phyloP scores from a whole-genome alignment of 2,329 filamentous ascomycete species.

The Domatiomyces globalis region DNA sequence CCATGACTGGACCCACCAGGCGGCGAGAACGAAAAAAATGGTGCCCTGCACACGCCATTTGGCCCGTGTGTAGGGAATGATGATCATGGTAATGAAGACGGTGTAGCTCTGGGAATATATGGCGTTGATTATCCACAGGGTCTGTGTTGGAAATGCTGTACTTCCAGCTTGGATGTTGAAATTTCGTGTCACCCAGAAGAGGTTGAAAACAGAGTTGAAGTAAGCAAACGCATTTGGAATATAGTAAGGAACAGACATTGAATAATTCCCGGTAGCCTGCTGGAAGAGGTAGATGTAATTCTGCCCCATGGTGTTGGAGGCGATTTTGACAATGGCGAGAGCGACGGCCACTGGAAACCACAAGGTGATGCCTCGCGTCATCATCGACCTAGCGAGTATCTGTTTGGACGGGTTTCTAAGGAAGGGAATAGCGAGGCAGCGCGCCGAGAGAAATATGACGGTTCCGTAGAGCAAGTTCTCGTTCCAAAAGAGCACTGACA shows the following conservation, averaged over 20 bases:
- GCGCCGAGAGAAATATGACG: constrained; percentile 34
- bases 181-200: constrained; percentile 32
- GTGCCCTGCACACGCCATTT: constrained; percentile 30
- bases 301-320: constrained; percentile 23
- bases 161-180: constrained; percentile 29
- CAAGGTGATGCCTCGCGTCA: constrained; percentile 30
- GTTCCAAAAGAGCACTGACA: constrained; percentile 35
- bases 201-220: constrained; percentile 34
- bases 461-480: constrained; percentile 32
- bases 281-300: constrained; percentile 28
- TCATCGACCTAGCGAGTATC: constrained; percentile 27
- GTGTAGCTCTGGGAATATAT: constrained; percentile 36
- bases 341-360: constrained; percentile 29
- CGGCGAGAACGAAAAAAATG: constrained; percentile 28
- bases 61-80: constrained; percentile 30
- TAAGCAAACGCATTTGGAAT: constrained; percentile 29
- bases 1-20: constrained; percentile 36
- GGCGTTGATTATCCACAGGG: constrained; percentile 33
- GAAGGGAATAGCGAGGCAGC: constrained; percentile 30
- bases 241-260: constrained; percentile 23
- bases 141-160: constrained; percentile 31
- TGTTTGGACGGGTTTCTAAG: constrained; percentile 24
- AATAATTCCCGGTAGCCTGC: constrained; percentile 24
- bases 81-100: constrained; percentile 35
- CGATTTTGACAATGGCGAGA: constrained; percentile 27